These are phyloP conservation scores for Buxus sempervirens DNA, from an alignment of 164 flowering plant genomes.

Conservation along the genomic window DNA sequence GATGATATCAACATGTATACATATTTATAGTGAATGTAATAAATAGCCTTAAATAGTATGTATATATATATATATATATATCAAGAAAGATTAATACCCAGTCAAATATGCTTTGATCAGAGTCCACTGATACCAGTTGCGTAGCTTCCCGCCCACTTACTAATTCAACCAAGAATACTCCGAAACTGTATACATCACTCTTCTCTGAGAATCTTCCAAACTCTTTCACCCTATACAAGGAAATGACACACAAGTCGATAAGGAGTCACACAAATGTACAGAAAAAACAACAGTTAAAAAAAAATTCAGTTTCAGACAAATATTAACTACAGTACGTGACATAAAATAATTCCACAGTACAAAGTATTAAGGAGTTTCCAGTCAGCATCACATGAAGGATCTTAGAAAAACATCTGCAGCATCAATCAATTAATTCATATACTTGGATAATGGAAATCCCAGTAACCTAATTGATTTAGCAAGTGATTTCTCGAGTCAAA, in stretches of 20 bases:
- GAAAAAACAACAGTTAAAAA: no score
- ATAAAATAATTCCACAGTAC: no score
- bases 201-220: slow-evolving; percentile 75
- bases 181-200: slow-evolving; percentile 87
- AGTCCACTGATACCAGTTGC: slow-evolving; percentile 31
- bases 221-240: slow-evolving; percentile 60
- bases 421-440: no score
- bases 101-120: slow-evolving; percentile 51
- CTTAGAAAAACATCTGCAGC: no score
- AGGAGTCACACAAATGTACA: background rate
- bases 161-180: slow-evolving; percentile 84
- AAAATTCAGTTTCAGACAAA: no score
- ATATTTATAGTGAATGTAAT: background rate
- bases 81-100: slow-evolving; percentile 47
- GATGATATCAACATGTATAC: background rate
- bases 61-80: no score
- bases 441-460: no score
- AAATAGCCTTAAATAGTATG: background rate
- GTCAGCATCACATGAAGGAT: background rate
- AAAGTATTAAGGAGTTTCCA: no score
- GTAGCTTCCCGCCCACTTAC: slow-evolving; percentile 75
- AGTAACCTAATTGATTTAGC: background rate
- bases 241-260: background rate
- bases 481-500: background rate
- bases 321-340: no score